phyloP scores from a whole-genome alignment of 306 rosid species.

The Quercus agrifolia region DNA sequence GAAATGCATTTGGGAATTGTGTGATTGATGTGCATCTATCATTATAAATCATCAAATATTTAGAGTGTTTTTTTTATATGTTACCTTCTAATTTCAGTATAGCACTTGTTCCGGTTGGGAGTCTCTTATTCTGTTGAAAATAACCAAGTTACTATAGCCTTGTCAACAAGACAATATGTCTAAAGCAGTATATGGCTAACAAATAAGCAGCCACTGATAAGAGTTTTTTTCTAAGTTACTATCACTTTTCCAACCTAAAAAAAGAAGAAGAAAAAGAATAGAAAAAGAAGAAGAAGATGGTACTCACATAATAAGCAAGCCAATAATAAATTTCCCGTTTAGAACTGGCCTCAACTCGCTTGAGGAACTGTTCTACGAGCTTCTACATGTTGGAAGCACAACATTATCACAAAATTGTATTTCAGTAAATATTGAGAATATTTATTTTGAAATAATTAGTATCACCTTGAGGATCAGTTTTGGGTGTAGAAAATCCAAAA shows the following conservation, averaged over 20 bases:
- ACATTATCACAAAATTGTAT: not conserved
- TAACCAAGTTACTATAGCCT: conserved; percentile 12
- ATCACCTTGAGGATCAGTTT: conserved; percentile 76
- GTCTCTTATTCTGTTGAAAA: conserved; percentile 61
- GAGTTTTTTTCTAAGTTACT: not conserved
- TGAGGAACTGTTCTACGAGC: conserved; percentile 71
- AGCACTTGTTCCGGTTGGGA: conserved; percentile 80
- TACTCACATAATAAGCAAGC: conserved; percentile 87
- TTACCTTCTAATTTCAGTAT: conserved; percentile 83
- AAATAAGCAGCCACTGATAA: not conserved
- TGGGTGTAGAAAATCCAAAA: conserved; percentile 70
- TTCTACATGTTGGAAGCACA: conserved; percentile 54
- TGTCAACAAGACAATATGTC: not conserved
- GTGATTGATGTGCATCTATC: not conserved
- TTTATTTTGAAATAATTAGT: not conserved
- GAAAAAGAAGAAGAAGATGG: not conserved
- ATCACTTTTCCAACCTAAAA: not conserved
- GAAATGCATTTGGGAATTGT: not conserved
- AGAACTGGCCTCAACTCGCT: conserved; percentile 42
- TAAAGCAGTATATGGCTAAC: not conserved
- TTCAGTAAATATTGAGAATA: conserved; percentile 3
- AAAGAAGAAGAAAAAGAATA: not conserved
- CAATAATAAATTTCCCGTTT: conserved; percentile 81
- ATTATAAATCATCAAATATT: not conserved
- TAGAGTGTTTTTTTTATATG: not conserved